These are phyloP conservation scores for Dendrobium nobile DNA, from an alignment of 106 monocot species.

Conservation along the genomic window DNA sequence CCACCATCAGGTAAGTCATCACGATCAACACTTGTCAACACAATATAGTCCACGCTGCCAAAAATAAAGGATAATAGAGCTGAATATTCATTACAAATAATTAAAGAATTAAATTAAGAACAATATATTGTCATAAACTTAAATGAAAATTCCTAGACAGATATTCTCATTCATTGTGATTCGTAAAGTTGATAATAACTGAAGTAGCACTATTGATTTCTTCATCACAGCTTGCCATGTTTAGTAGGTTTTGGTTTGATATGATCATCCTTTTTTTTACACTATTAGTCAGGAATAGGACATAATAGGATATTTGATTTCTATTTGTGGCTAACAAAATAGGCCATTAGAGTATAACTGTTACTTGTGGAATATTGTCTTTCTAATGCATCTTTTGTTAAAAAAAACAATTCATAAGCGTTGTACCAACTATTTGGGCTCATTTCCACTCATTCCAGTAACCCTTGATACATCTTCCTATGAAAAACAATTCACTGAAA, in stretches of 20 bases:
- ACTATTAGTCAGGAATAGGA: background rate
- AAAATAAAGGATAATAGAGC: background rate
- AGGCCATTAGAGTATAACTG: background rate
- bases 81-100: background rate
- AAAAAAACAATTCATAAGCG: background rate
- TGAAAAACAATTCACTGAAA: background rate
- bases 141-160: background rate
- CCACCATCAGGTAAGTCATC: slow-evolving; percentile 99
- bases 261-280: background rate
- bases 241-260: background rate
- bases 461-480: background rate
- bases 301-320: background rate
- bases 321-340: background rate
- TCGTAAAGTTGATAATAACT: background rate
- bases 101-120: background rate
- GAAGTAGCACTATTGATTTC: background rate
- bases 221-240: background rate
- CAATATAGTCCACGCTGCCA: slow-evolving; percentile 90
- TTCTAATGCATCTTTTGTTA: background rate
- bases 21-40: slow-evolving; percentile 92
- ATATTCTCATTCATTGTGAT: background rate
- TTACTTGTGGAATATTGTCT: background rate
- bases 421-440: too few relatives aligned
- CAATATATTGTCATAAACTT: background rate
- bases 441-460: background rate